These are phyloP conservation scores for Candida verbasci DNA, from an alignment of 805 yeast species.

Conservation along the genomic window DNA sequence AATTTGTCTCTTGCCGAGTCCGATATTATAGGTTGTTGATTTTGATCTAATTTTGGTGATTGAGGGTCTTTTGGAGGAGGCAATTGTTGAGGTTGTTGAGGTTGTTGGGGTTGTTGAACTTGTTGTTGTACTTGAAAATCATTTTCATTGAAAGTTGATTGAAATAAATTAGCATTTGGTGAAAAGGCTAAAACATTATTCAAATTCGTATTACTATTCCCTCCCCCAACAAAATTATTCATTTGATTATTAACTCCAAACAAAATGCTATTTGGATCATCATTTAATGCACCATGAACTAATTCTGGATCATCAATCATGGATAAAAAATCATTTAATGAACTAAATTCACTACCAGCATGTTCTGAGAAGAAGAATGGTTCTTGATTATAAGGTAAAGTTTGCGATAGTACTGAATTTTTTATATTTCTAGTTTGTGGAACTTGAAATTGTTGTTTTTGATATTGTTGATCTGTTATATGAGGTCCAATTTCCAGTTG, in stretches of 20 bases:
- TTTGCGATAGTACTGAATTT: constrained; percentile 33
- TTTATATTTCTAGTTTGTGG: constrained; percentile 10
- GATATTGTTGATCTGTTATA: not conserved
- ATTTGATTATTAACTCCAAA: constrained; percentile 15
- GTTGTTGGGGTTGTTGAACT: constrained; percentile 4
- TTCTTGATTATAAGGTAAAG: constrained; percentile 50
- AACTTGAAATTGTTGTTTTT: constrained; percentile 1
- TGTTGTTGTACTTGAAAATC: constrained; percentile 7
- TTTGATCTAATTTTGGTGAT: constrained; percentile 3
- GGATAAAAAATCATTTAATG: constrained; percentile 81
- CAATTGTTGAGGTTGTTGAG: constrained; percentile 4
- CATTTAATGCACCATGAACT: constrained; percentile 42
- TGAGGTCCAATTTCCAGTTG: not conserved
- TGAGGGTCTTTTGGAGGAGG: not conserved
- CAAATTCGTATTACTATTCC: constrained; percentile 12
- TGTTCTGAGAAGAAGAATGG: constrained; percentile 87
- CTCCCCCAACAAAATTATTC: constrained; percentile 5
- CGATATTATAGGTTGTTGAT: constrained; percentile 40
- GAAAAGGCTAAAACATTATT: constrained; percentile 25
- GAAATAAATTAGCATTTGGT: constrained; percentile 22
- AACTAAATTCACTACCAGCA: constrained; percentile 88
- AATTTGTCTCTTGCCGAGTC: constrained; percentile 90
- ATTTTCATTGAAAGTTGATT: constrained; percentile 11
- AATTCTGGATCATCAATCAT: constrained; percentile 85
- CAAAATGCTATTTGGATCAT: constrained; percentile 18